Evolutionary conservation across 1,284 basidiomycete genomes (phyloP), one percentile per base, ranked within the genome.

Genomic region (Rhodotorula mucilaginosa): DNA sequence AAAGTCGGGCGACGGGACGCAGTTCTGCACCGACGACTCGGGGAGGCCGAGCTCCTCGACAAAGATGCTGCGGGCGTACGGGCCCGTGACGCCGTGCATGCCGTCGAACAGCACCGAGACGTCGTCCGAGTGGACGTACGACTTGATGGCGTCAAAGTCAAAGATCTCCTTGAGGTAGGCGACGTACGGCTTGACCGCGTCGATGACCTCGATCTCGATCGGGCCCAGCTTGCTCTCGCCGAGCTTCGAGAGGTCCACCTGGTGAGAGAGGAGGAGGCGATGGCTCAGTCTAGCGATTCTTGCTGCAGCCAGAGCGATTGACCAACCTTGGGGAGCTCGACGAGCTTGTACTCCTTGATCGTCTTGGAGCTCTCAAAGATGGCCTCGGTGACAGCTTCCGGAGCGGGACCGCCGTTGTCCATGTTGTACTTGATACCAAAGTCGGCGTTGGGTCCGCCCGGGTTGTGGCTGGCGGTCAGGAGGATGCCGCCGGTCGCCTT

Each of bases 361-460:
- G 87, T 87, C 85, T 92, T 95, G 70, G 93, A 94, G 82, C 89
- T 89, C 80, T 93, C 91, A 81, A 87, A 97, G 78, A 99, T 98
- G 83, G 89, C 89, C 84, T 99, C 86, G 29, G 96, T 99, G 69
- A 99, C 90, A 76, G 85, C 87, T 83, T 99, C 96, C 3, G 96
- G 94, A 15, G 96, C 96, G 39, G 96, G 96, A 0, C 96, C 97
- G 75, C 96, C 96, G 79, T 99, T 99, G 59, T 89, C 89, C 69
- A 94, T 90, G 84, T 99, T 99, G 86, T 97, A 98, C 84, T 99
- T 99, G 88, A 99, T 97, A 72, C 96, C 96, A 81, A 99, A 99
- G 83, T 99, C 96, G 79, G 92, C 91, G 79, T 98, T 87, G 44
- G 97, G 96, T 58, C 96, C 96, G 74, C 96, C 96, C 16, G 96